Conservation (phyloP, 2,329 filamentous ascomycete species). For the Pseudogymnoascus sp. region DNA sequence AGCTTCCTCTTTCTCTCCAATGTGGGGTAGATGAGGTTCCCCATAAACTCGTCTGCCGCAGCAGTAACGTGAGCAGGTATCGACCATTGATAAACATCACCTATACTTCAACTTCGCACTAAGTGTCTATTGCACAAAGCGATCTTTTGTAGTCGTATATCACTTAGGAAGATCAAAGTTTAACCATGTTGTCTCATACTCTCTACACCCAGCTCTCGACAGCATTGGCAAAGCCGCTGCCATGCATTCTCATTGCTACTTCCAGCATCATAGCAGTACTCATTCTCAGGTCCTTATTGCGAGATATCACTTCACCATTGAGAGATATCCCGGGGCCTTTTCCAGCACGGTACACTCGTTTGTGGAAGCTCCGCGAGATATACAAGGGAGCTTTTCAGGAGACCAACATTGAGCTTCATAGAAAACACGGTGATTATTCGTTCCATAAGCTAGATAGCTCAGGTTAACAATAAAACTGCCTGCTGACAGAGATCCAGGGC, state of each 20-base stretch:
- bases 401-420: not conserved
- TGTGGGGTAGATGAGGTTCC: not conserved
- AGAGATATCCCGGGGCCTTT: not conserved
- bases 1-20: not conserved
- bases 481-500: not conserved
- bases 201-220: not conserved
- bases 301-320: not conserved
- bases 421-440: not conserved
- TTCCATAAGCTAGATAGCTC: not conserved
- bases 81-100: not conserved
- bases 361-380: not conserved
- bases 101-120: not conserved
- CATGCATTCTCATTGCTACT: not conserved
- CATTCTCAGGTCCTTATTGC: not conserved
- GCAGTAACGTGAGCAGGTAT: not conserved
- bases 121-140: not conserved
- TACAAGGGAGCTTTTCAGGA: not conserved
- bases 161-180: not conserved
- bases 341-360: not conserved
- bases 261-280: not conserved
- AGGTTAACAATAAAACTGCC: not conserved
- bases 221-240: not conserved
- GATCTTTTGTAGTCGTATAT: not conserved
- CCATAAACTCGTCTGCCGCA: not conserved
- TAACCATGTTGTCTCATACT: not conserved